Evolutionary conservation across 1,284 basidiomycete genomes (phyloP).

Genomic region (Somion occarium): DNA sequence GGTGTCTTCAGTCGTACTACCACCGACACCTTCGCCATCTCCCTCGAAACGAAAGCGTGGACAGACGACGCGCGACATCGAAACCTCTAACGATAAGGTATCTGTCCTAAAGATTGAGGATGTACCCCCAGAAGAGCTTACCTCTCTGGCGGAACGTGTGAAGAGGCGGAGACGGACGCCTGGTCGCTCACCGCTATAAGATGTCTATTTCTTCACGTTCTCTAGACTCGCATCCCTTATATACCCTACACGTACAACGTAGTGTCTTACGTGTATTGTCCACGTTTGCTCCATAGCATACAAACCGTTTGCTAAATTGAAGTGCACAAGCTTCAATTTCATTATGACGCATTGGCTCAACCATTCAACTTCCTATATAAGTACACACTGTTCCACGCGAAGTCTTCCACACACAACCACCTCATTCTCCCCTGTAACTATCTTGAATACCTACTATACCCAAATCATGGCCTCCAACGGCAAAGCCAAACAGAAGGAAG

Average conservation of each 20-base stretch:
- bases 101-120: neutral
- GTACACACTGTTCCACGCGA: too few species aligned
- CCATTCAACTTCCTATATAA: too few species aligned
- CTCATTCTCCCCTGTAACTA: too few species aligned
- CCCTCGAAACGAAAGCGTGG: constrained; percentile 17
- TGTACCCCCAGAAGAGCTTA: neutral
- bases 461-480: constrained; percentile 25
- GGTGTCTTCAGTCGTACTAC: neutral
- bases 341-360: too few species aligned
- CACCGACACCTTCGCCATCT: constrained; percentile 1
- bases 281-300: too few species aligned
- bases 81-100: neutral
- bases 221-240: neutral
- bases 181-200: too few species aligned
- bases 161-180: constrained; percentile 27
- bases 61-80: neutral
- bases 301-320: too few species aligned
- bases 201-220: neutral
- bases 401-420: too few species aligned
- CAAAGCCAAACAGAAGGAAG: constrained; percentile 36
- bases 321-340: too few species aligned
- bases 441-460: constrained; percentile 4
- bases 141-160: constrained; percentile 29
- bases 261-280: too few species aligned
- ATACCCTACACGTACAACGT: too few species aligned